Base-by-base conservation (phyloP, 352 stramenopile genomes). In the Phytophthora sp. region DNA sequence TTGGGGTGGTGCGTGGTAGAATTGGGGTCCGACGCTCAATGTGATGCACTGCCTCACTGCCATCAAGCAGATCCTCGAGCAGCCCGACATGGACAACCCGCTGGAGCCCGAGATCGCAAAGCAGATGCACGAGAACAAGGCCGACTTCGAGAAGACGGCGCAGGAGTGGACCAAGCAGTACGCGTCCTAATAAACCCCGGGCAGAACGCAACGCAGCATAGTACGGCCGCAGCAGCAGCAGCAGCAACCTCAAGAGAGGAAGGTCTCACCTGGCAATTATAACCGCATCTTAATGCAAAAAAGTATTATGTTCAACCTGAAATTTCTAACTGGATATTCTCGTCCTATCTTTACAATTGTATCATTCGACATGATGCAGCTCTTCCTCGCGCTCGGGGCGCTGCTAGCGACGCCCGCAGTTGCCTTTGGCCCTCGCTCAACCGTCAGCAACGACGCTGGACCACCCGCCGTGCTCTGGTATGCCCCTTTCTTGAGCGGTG, bases 21-120 rank as follows among this genome's bases (percentile, higher is more conserved):
- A 96, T 69, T 99, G 97, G 97, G 94, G 90, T 10, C 97, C 97
- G 34, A 99, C 96, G 43, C 76, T 99, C 31, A 98, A 99, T 35
- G 88, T 96, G 38, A 72, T 95, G 55, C 89, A 93, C 71, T 97
- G 93, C 56, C 82, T 98, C 21, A 89, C 83, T 27, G 89, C 90
- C 15, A 88, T 99, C 66, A 97, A 98, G 70, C 91, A 97, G 72
- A 97, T 99, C 68, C 71, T 99, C 44, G 84, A 95, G 72, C 84
- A 98, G 62, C 97, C 96, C 2, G 87, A 98, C 67, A 84, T 84
- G 59, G 95, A 99, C 85, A 98, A 98, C 86, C 96, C 97, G 20
- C 74, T 99, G 37, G 97, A 99, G 72, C 88, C 94, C 4, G 91
- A 97, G 28, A 98, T 99, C 78, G 97, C 96, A 17, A 92, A 96